Percentiles rank a stretch among this genome's conserved stretches.
phyloP scores from a whole-genome alignment of 106 monocot species.

The Acorus gramineus region DNA sequence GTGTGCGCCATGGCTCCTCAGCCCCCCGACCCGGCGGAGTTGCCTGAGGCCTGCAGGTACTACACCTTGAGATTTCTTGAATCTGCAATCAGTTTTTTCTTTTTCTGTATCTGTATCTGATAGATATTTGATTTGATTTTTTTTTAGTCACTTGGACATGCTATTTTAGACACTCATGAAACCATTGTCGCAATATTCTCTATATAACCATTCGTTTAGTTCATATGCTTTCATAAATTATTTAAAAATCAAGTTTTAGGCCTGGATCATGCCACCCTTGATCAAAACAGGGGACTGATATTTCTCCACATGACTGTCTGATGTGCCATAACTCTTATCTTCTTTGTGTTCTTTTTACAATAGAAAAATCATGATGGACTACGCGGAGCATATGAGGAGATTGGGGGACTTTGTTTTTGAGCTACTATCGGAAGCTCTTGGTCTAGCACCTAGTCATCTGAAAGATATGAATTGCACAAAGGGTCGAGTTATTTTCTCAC shows the following conservation, averaged over 20 bases:
- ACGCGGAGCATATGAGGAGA: conserved; percentile 3
- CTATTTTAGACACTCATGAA: too few species aligned
- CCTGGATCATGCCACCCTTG: too few species aligned
- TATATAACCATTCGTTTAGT: too few species aligned
- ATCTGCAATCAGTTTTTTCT: background rate
- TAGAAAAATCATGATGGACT: conserved; percentile 6
- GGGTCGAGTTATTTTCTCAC: background rate
- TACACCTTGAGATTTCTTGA: background rate
- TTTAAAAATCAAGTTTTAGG: too few species aligned
- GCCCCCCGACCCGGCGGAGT: conserved; percentile 19
- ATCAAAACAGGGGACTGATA: too few species aligned
- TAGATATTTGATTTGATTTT: background rate
- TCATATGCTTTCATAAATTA: too few species aligned
- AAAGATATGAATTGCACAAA: conserved; percentile 6
- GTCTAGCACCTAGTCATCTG: background rate
- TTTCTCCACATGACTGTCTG: too few species aligned
- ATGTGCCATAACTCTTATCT: too few species aligned
- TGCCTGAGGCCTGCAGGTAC: conserved; percentile 32
- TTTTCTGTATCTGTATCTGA: background rate
- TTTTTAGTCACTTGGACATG: background rate
- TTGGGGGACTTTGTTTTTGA: conserved; percentile 8
- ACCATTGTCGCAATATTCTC: too few species aligned
- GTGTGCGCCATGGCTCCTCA: conserved; percentile 25
- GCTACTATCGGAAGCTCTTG: conserved; percentile 9
- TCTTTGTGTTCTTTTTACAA: background rate